Percentiles rank a stretch among this genome's conserved stretches.
These are phyloP conservation scores for Mortierella sp. DNA, from an alignment of 371 early-diverging fungal species.

Conservation along the genomic window DNA sequence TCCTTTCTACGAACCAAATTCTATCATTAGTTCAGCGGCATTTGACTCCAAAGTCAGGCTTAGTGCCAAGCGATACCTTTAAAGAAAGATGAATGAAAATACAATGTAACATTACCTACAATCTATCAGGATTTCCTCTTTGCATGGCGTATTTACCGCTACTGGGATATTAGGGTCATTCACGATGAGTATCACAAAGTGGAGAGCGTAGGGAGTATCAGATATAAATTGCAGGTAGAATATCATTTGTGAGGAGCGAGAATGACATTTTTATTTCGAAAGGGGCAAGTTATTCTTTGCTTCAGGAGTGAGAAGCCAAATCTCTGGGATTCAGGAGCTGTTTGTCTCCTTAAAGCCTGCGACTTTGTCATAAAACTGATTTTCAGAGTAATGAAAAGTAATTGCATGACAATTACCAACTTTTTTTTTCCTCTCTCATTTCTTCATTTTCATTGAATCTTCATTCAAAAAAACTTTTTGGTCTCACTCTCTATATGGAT, in stretches of 20 bases:
- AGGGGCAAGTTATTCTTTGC: no score
- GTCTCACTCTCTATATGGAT: conserved; percentile 1
- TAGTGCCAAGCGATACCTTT: conserved; percentile 84
- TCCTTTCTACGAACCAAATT: conserved; percentile 90
- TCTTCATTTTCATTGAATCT: background rate
- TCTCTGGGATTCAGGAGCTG: background rate
- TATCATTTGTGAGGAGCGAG: no score
- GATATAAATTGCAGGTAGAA: no score
- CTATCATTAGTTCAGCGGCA: conserved; percentile 80
- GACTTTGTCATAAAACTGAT: background rate
- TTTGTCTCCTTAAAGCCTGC: background rate
- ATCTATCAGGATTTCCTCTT: no score
- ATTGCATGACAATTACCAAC: background rate
- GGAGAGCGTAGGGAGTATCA: no score
- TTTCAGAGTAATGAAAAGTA: background rate
- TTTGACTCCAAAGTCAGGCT: conserved; percentile 87
- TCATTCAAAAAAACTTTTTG: background rate
- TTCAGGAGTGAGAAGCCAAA: no score
- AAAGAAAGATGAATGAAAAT: conserved; percentile 29
- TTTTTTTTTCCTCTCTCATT: background rate
- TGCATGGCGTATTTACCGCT: no score
- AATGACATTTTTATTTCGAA: no score
- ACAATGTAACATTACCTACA: conserved; percentile 13
- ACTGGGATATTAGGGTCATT: no score
- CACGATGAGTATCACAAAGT: no score